Base-by-base conservation (phyloP, 2,329 filamentous ascomycete genomes). In the Neophaeococcomyces mojaviensis region DNA sequence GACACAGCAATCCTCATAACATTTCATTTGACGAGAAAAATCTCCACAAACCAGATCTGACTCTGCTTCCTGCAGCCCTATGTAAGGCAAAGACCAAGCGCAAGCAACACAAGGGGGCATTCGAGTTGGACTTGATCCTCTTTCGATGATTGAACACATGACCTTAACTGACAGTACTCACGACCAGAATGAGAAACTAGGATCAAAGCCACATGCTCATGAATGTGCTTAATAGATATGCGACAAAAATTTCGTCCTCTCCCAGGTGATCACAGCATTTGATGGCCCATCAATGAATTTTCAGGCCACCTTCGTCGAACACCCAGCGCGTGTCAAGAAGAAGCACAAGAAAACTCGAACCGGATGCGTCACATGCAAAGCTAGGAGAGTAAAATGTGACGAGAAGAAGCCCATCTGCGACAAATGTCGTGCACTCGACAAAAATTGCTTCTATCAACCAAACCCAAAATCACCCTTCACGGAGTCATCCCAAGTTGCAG, bases 341-440 rank as follows among this genome's bases (percentile, higher is more conserved):
- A 37, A 37, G 24, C 50, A 52, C 15, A 45, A 37, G 10, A 52
- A 52, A 39, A 50, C 50, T 12, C 50, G 48, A 41, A 47, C 43
- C 8, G 54, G 55, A 26, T 58, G 55, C 39, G 38, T 42, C 8
- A 45, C 41, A 18, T 52, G 50, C 49, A 59, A 61, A 48, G 43
- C 47, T 31, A 55, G 61, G 13, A 53, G 59, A 18, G 58, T 62
- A 39, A 63, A 63, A 49, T 63, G 61, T 47, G 58, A 59, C 39
- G 58, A 63, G 46, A 48, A 49, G 13, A 58, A 54, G 31, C 60
- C 60, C 13, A 44, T 39, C 13, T 52, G 51, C 15, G 32, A 28
- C 15, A 26, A 24, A 37, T 44, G 41, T 34, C 26, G 13, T n/a
- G 22, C 19, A 19, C 33, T 37, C 26, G 22, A 33, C 32, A 44